Base-by-base conservation (phyloP, 129 eudicot species). In the Gnaphalium uliginosum region DNA sequence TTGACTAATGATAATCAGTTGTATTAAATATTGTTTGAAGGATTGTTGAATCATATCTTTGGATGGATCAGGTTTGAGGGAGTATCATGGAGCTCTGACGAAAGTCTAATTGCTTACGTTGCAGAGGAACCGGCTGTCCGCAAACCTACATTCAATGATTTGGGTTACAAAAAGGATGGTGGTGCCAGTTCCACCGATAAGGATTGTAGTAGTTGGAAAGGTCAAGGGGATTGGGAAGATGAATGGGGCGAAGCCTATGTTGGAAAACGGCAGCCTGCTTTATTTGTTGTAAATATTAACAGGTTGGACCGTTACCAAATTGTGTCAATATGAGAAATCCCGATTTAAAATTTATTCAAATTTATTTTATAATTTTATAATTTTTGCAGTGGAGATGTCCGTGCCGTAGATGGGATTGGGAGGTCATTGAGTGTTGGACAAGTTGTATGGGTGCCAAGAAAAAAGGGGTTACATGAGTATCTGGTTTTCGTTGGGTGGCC, bases 401-500 rank as follows among this genome's bases (percentile, higher is more conserved):
- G 82, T 46, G 83, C 87, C 41, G 97, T 89, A 53, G 74, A 85
- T 63, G 94, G 92, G 71, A 85, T 91, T 60, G 85, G 85, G 71
- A 91, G 80, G 85, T 85, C 92, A 60, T 43, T 94, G 76, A 94
- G 92, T 59, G 94, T 86, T 70, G 99, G 99, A 72, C 99, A 94
- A 83, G 99, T 94, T 75, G 83, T 87, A 26, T 94, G 99, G 99
- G 91, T 88, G 39, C 99, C 99, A 68, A 18, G 92, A 25, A 69
- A 79, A 68, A 71, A 89, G 69, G 88, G 82, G 64, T 78, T 68
- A 56, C 76, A 87, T 68, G 81, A 81, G 57, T 78, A 91, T 83
- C 88, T 94, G 58, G 86, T 94, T 73, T 94, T 91, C 79, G 99
- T 91, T 41, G 99, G 99, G 82, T 94, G 99, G 99, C 90, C 92